These are phyloP conservation scores for Casaregolazyma lundiana DNA, from an alignment of 1,139 yeast genomes.

Conservation along the genomic window DNA sequence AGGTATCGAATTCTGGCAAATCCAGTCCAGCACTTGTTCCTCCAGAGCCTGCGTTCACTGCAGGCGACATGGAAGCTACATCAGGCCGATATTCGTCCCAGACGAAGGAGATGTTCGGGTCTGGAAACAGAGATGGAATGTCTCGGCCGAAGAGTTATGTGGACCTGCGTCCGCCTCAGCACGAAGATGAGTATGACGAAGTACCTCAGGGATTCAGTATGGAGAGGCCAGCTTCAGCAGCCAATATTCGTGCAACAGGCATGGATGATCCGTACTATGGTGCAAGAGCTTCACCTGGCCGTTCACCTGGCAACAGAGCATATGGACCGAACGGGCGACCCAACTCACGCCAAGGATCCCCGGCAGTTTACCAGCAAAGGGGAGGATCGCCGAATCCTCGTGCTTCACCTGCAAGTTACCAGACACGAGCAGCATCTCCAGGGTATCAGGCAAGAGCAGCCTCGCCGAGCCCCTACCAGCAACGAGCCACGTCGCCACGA, in stretches of 20 bases:
- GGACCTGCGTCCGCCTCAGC: constrained; percentile 12
- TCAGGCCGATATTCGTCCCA: constrained; percentile 26
- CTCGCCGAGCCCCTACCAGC: constrained; percentile 10
- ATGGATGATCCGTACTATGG: not conserved
- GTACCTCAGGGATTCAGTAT: not conserved
- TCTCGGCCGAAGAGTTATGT: constrained; percentile 19
- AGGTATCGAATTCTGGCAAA: constrained; percentile 29
- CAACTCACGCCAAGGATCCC: not conserved
- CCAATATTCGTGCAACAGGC: not conserved
- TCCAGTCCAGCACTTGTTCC: constrained; percentile 21
- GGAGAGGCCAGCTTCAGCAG: not conserved
- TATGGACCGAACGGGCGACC: not conserved
- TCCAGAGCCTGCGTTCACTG: constrained; percentile 33
- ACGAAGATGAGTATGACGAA: constrained; percentile 5
- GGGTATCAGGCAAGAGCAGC: constrained; percentile 9
- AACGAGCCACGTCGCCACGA: constrained; percentile 13
- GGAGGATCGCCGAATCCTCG: not conserved
- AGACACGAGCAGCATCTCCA: constrained; percentile 11
- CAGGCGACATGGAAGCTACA: constrained; percentile 32
- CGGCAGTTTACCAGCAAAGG: not conserved
- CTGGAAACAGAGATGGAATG: not conserved
- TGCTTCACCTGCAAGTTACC: constrained; percentile 7
- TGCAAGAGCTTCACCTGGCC: not conserved
- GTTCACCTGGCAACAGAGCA: not conserved
- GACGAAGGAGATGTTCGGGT: constrained; percentile 28